phyloP scores from a whole-genome alignment of 768 basidiomycete genomes.

The Boletus tomentosulus region DNA sequence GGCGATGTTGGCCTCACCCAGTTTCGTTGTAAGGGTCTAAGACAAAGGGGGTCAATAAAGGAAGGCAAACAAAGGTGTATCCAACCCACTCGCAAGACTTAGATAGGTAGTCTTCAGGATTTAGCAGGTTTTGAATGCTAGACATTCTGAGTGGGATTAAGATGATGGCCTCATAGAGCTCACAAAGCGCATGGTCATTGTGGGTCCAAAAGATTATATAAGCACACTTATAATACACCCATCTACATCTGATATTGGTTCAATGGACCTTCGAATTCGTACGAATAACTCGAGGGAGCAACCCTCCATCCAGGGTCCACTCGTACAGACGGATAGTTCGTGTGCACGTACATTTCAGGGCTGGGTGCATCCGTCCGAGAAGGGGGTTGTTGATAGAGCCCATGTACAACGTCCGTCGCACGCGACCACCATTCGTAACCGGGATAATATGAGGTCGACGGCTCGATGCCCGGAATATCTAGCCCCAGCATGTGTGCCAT shows the following conservation, averaged over 20 bases:
- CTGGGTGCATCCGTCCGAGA: conserved; percentile 1
- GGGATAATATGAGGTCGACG: conserved; percentile 48
- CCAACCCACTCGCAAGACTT: conserved; percentile 40
- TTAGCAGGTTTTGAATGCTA: conserved; percentile 52
- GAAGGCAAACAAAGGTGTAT: conserved; percentile 4
- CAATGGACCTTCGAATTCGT: conserved; percentile 17
- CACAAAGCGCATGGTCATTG: conserved; percentile 22
- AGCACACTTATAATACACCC: neutral
- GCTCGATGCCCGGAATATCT: conserved; percentile 54
- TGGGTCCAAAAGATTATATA: conserved; percentile 33
- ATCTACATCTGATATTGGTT: conserved; percentile 21
- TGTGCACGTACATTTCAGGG: conserved; percentile 7
- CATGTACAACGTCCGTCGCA: conserved; percentile 10
- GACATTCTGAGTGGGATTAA: conserved; percentile 43
- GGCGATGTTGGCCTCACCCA: conserved; percentile 28
- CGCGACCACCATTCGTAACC: conserved; percentile 70
- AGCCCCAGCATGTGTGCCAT: conserved; percentile 73
- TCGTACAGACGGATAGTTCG: conserved; percentile 17
- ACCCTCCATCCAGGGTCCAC: conserved; percentile 21
- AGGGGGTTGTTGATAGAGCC: conserved; percentile 15
- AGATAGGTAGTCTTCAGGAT: conserved; percentile 44
- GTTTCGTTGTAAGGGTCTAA: conserved; percentile 27
- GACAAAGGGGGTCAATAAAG: conserved; percentile 26
- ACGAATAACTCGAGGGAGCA: conserved; percentile 13
- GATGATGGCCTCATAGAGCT: conserved; percentile 10